phyloP scores from a whole-genome alignment of 2,329 filamentous ascomycete species.

The Cordyceps pruinosa region DNA sequence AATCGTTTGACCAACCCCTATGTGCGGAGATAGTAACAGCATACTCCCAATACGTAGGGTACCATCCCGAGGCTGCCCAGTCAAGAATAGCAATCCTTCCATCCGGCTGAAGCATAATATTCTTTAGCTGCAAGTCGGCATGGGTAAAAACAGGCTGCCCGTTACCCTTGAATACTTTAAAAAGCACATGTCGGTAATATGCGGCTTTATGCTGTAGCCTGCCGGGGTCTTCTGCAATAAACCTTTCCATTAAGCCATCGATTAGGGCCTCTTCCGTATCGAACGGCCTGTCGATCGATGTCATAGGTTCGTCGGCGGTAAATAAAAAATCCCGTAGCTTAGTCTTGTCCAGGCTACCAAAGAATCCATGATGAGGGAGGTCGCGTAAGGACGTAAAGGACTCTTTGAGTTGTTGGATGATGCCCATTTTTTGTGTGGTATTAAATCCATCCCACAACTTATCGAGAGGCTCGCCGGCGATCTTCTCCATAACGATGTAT shows the following conservation, averaged over 20 bases:
- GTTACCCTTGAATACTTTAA: neutral
- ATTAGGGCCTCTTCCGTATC: constrained; percentile 9
- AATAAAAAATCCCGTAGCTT: constrained; percentile 13
- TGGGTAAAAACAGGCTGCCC: constrained; percentile 3
- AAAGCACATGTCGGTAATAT: constrained; percentile 6
- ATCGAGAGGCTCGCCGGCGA: constrained; percentile 12
- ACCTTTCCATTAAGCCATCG: constrained; percentile 1
- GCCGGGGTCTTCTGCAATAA: neutral
- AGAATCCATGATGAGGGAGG: constrained; percentile 9
- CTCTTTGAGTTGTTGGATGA: constrained; percentile 8
- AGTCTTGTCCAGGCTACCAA: constrained; percentile 13
- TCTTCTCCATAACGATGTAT: constrained; percentile 15
- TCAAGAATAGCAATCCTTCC: constrained; percentile 2
- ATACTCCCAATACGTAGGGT: constrained; percentile 8
- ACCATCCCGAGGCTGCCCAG: constrained; percentile 8
- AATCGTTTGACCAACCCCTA: constrained; percentile 6
- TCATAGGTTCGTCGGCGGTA: constrained; percentile 8
- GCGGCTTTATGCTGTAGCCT: constrained; percentile 4
- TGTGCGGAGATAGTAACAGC: neutral
- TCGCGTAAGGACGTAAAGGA: constrained; percentile 8
- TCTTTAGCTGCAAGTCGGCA: constrained; percentile 6
- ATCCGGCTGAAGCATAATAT: constrained; percentile 1
- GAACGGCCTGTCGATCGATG: constrained; percentile 1
- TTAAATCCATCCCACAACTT: constrained; percentile 9
- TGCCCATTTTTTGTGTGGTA: neutral